Conservation (phyloP, 768 basidiomycete genomes). For the Xerocomus potaroensis region DNA sequence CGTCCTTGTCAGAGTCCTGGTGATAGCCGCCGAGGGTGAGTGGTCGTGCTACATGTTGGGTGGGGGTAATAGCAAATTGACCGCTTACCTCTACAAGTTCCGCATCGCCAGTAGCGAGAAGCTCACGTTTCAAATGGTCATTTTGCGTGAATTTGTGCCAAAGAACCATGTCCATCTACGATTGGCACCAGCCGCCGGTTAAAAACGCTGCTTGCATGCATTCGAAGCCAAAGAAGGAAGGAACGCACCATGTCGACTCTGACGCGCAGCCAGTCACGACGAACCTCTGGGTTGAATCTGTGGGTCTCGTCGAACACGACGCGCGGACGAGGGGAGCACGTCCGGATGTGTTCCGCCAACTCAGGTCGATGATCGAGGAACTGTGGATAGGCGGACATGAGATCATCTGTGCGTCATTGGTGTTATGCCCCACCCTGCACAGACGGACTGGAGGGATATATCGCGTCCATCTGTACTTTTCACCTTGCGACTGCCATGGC, state of each 20-base stretch:
- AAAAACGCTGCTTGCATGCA: slow-evolving; percentile 10
- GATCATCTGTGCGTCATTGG: slow-evolving; percentile 15
- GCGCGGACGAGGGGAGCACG: slow-evolving; percentile 31
- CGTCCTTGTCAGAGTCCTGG: slow-evolving; percentile 31
- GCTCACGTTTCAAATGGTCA: slow-evolving; percentile 29
- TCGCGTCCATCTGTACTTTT: background rate
- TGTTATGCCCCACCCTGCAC: slow-evolving; percentile 4
- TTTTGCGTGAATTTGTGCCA: slow-evolving; percentile 41
- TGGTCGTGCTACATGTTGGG: background rate
- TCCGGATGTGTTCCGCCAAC: slow-evolving; percentile 33
- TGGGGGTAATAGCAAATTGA: background rate
- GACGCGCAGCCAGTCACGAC: slow-evolving; percentile 32
- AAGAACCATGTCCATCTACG: slow-evolving; percentile 38
- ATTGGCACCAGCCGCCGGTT: slow-evolving; percentile 4
- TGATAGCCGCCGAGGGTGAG: slow-evolving; percentile 16
- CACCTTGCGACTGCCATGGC: background rate
- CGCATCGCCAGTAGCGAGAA: slow-evolving; percentile 36
- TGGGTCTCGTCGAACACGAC: slow-evolving; percentile 33
- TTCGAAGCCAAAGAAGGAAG: slow-evolving; percentile 8
- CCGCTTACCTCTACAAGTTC: slow-evolving; percentile 37
- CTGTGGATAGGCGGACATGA: slow-evolving; percentile 17
- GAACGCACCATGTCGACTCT: slow-evolving; percentile 30
- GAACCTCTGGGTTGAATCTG: slow-evolving; percentile 34
- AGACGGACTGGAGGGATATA: background rate
- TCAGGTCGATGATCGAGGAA: slow-evolving; percentile 34